These are phyloP conservation scores for Allium sativum DNA, from an alignment of 106 monocot species.

Conservation along the genomic window DNA sequence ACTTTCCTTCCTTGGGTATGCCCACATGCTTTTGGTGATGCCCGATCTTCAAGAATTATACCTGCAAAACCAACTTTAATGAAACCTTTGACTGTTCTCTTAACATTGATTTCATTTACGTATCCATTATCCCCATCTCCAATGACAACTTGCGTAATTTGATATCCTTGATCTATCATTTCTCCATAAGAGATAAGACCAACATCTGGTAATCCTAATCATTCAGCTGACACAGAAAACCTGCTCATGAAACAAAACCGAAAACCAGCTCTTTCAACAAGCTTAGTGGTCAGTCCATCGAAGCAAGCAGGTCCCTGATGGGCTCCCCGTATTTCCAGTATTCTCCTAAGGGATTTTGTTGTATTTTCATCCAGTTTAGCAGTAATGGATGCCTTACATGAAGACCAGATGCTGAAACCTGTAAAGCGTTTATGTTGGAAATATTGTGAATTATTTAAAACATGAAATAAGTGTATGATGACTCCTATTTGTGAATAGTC, in stretches of 20 bases:
- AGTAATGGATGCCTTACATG: background rate
- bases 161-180: constrained; percentile 80
- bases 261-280: constrained; percentile 80
- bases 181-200: constrained; percentile 97
- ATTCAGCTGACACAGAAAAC: constrained; percentile 79
- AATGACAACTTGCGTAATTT: constrained; percentile 85
- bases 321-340: constrained; percentile 66
- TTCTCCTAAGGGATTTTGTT: constrained; percentile 44
- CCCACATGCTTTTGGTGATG: constrained; percentile 96
- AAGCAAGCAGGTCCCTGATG: constrained; percentile 90
- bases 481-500: too few relatives aligned
- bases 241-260: constrained; percentile 77
- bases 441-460: too few relatives aligned
- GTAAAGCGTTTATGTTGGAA: background rate
- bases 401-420: background rate
- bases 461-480: too few relatives aligned
- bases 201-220: constrained; percentile 82
- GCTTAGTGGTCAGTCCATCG: constrained; percentile 83
- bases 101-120: constrained; percentile 90
- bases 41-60: constrained; percentile 96
- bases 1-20: constrained; percentile 94
- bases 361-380: constrained; percentile 26
- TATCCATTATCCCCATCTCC: constrained; percentile 98
- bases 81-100: constrained; percentile 92
- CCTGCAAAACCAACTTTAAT: constrained; percentile 96